These are phyloP conservation scores for Neonectria magnoliae DNA, from an alignment of 2,329 filamentous ascomycete genomes.

Conservation along the genomic window DNA sequence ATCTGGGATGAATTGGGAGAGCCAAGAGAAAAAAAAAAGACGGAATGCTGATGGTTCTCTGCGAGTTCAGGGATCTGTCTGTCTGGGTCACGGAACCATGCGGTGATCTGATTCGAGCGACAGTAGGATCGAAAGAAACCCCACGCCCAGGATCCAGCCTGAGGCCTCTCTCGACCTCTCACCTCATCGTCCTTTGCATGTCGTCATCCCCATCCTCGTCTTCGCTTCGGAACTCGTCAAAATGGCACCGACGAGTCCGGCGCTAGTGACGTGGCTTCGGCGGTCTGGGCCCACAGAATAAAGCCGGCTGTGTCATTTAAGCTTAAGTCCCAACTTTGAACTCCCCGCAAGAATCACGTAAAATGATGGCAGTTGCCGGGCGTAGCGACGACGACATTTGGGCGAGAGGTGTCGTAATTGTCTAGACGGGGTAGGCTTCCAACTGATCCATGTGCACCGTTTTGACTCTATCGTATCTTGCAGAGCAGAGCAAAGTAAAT, in stretches of 20 bases:
- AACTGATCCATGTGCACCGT: too few relatives aligned
- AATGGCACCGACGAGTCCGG: conserved; percentile 17
- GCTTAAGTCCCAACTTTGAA: background rate
- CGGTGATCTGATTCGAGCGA: background rate
- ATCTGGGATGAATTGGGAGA: background rate
- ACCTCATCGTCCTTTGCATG: conserved; percentile 26
- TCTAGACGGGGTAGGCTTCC: too few relatives aligned
- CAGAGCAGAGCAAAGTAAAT: background rate
- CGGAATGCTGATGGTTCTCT: background rate
- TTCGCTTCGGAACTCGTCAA: conserved; percentile 26
- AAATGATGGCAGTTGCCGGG: background rate
- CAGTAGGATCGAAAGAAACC: background rate
- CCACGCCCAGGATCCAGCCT: background rate
- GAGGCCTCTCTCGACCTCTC: background rate
- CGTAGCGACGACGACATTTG: background rate
- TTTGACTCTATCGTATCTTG: background rate
- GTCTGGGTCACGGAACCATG: background rate
- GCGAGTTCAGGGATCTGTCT: background rate
- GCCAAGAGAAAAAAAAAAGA: background rate
- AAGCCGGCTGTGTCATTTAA: background rate
- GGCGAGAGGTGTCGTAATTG: background rate
- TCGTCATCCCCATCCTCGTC: conserved; percentile 28
- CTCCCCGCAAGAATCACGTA: background rate
- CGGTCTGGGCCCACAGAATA: background rate
- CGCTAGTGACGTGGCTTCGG: conserved; percentile 17